A percentile compares a stretch with the other conserved stretches of the same genome.
Evolutionary conservation across 768 basidiomycete species (phyloP).

Genomic region (Podaxis sp.): DNA sequence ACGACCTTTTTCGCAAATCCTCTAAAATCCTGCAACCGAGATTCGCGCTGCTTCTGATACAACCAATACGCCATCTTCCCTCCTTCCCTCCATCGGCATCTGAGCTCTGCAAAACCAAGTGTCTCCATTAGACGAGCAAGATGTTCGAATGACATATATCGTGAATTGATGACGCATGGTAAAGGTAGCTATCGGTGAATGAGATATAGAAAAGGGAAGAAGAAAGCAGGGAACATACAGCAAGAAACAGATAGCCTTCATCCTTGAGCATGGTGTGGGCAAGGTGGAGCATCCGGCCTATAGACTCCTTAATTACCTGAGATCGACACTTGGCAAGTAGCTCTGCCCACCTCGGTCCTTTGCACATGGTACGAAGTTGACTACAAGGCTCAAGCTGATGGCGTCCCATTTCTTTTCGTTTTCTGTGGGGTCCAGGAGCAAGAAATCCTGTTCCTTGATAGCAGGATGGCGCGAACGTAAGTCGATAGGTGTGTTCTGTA

Average conservation of each 20-base stretch:
- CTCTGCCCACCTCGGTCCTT: constrained; percentile 62
- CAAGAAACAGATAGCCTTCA: constrained; percentile 67
- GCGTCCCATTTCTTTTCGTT: constrained; percentile 66
- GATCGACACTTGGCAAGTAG: neutral
- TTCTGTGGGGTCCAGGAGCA: constrained; percentile 52
- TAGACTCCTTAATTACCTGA: neutral
- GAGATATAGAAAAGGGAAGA: neutral
- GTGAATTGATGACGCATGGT: constrained; percentile 83
- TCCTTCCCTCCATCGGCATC: constrained; percentile 58
- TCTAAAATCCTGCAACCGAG: neutral
- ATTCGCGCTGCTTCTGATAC: constrained; percentile 45
- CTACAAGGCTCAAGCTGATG: constrained; percentile 82
- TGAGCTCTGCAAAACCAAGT: constrained; percentile 63
- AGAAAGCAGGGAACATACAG: constrained; percentile 38
- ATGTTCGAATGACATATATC: constrained; percentile 67
- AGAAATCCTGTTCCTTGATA: constrained; percentile 86
- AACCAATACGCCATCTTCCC: constrained; percentile 92
- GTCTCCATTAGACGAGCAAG: constrained; percentile 55
- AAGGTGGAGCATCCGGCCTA: constrained; percentile 71
- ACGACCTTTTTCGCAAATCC: constrained; percentile 45
- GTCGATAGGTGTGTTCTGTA: constrained; percentile 75
- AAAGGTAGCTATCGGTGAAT: constrained; percentile 63
- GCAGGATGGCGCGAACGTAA: constrained; percentile 78
- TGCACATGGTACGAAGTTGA: constrained; percentile 84
- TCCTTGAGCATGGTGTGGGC: constrained; percentile 54